phyloP scores from a whole-genome alignment of 2,329 filamentous ascomycete genomes.

The Purpureocillium takamizusanense region DNA sequence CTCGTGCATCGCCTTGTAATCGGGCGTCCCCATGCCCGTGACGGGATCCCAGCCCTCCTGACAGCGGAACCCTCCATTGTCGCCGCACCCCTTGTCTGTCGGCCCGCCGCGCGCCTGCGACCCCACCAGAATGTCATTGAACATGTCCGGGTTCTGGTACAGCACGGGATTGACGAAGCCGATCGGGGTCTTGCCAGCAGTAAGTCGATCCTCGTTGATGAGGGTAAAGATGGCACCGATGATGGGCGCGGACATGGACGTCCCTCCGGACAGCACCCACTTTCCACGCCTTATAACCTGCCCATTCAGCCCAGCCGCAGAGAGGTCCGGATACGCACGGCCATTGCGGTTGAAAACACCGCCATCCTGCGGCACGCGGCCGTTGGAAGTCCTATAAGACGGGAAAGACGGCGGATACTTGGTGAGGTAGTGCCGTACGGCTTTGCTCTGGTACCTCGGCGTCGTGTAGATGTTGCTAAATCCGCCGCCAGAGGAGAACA shows the following conservation, averaged over 20 bases:
- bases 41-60: too few relatives aligned
- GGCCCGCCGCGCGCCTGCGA: too few relatives aligned
- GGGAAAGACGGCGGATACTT: too few relatives aligned
- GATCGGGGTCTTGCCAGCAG: conserved; percentile 24
- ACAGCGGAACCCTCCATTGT: too few relatives aligned
- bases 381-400: not conserved
- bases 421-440: conserved; percentile 19
- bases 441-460: conserved; percentile 16
- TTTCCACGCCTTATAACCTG: conserved; percentile 24
- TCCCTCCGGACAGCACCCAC: conserved; percentile 9
- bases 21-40: too few relatives aligned
- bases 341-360: conserved; percentile 28
- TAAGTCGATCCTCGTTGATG: conserved; percentile 10
- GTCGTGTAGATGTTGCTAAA: conserved; percentile 25
- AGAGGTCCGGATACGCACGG: conserved; percentile 28
- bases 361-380: not conserved
- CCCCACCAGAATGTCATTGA: too few relatives aligned
- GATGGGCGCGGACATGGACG: conserved; percentile 10
- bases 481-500: conserved; percentile 24
- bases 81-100: too few relatives aligned
- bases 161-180: conserved; percentile 22
- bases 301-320: conserved; percentile 35
- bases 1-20: too few relatives aligned
- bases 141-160: not conserved
- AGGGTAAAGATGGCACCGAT: conserved; percentile 10